A percentile compares a stretch with the other conserved stretches of the same genome.
Conservation (phyloP, 371 early-diverging fungal species). For the Apophysomyces trapeziformis region DNA sequence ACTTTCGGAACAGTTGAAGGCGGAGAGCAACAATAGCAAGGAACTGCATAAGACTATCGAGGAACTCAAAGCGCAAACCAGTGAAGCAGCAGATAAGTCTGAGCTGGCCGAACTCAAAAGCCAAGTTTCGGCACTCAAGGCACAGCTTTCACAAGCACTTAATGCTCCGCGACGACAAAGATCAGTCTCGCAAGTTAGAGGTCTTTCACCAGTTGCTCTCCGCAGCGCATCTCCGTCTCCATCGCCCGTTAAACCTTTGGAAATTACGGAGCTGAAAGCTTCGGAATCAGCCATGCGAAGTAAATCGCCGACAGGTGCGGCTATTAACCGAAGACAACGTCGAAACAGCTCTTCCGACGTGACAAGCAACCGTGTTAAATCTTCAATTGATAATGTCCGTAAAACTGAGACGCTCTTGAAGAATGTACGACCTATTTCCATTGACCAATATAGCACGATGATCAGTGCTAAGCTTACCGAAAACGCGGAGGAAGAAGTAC, state of each 20-base stretch:
- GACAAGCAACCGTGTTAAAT: constrained; percentile 22
- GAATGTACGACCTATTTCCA: constrained; percentile 49
- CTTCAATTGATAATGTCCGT: constrained; percentile 38
- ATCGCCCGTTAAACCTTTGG: constrained; percentile 2
- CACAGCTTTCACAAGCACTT: constrained; percentile 38
- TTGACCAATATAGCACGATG: constrained; percentile 41
- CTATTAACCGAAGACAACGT: constrained; percentile 28
- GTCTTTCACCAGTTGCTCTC: constrained; percentile 24
- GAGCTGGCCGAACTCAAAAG: constrained; percentile 36
- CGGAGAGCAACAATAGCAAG: constrained; percentile 68
- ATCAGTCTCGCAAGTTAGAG: constrained; percentile 17
- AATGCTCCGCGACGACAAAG: constrained; percentile 30
- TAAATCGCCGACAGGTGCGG: constrained; percentile 20
- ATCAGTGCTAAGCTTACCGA: constrained; percentile 27
- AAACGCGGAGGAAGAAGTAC: constrained; percentile 27
- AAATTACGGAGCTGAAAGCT: constrained; percentile 1
- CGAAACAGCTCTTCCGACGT: constrained; percentile 40
- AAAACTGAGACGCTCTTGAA: constrained; percentile 27
- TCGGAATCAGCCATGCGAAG: constrained; percentile 16
- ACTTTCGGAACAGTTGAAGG: constrained; percentile 58
- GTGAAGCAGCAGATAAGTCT: constrained; percentile 4
- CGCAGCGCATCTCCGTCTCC: constrained; percentile 17
- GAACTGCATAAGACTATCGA: constrained; percentile 38
- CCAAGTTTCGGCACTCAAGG: constrained; percentile 41
- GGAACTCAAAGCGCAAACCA: constrained; percentile 13